Evolutionary conservation across 2,329 filamentous ascomycete species (phyloP), one percentile per base, ranked within the genome.

Genomic region (Penicillium hesseltinei): DNA sequence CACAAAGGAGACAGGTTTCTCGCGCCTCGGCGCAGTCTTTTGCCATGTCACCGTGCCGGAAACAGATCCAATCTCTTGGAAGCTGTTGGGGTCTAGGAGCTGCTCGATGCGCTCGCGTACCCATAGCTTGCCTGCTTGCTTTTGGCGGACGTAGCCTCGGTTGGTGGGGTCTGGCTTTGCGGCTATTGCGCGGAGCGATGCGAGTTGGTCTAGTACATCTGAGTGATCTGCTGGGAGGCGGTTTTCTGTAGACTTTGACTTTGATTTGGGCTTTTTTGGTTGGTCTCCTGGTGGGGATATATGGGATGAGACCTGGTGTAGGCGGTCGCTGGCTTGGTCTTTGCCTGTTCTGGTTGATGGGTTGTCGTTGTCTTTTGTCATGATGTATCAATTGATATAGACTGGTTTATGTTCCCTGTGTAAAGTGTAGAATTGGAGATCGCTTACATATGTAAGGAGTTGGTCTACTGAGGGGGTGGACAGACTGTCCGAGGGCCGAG

Each of bases 101-200:
- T 80, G 74, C 5, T 82, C 77, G 19, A 88, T 81, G 3, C 85
- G 77, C 64, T 88, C 84, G 23, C 84, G 80, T 0, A 87, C 84
- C 84, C 84, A 87, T 19, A 88, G 77, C 69, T 88, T 88, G 2
- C 85, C 85, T 3, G 83, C 80, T 70, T 84, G 77, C 62, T 85
- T 86, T 67, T 88, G 85, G 5, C 83, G 80, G n/a, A 83, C 71
- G 61, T 87, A 88, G 25, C 85, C 85, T 59, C 81, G 75, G 54
- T 81, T 81, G 8, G 73, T 78, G 31, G 31, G 11, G 0, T 85
- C 77, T 2, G 85, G 84, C 1, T 80, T 86, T 23, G 77, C 73
- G 11, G 85, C 84, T 38, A 85, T 80, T 7, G 70, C 74, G 17
- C 76, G 77, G 1, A 88, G 76, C 0, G 76, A 75, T 5, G 72